phyloP scores from a whole-genome alignment of 2,329 filamentous ascomycete genomes.

The Trichoderma polysporum region DNA sequence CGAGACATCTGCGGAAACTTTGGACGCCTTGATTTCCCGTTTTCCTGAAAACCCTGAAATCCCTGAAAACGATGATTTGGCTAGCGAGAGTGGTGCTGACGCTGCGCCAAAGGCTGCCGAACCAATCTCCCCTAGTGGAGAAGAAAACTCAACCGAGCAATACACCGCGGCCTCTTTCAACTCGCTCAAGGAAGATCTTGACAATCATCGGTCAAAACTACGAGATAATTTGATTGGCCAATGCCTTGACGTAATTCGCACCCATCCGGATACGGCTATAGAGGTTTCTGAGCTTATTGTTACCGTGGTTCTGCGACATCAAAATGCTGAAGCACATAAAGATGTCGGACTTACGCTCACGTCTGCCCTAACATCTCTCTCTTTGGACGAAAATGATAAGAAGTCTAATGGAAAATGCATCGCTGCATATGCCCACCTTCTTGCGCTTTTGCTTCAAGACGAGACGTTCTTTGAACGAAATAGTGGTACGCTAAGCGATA shows the following conservation, averaged over 20 bases:
- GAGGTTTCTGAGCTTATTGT: slow-evolving; percentile 86
- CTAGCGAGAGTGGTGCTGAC: slow-evolving; percentile 27
- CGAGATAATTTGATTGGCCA: slow-evolving; percentile 80
- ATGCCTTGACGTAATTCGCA: slow-evolving; percentile 84
- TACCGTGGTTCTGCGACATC: slow-evolving; percentile 63
- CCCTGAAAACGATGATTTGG: slow-evolving; percentile 26
- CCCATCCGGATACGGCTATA: slow-evolving; percentile 84
- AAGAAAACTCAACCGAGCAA: slow-evolving; percentile 24
- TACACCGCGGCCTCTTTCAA: slow-evolving; percentile 23
- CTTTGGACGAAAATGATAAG: slow-evolving; percentile 59
- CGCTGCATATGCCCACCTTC: slow-evolving; percentile 85
- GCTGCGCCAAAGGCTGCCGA: slow-evolving; percentile 19
- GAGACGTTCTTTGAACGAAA: slow-evolving; percentile 76
- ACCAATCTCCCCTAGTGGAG: slow-evolving; percentile 10
- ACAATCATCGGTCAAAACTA: slow-evolving; percentile 70
- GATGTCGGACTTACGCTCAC: slow-evolving; percentile 82
- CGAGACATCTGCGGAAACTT: slow-evolving; percentile 30
- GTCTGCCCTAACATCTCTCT: slow-evolving; percentile 74
- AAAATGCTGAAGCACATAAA: slow-evolving; percentile 56
- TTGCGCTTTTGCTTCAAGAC: slow-evolving; percentile 85
- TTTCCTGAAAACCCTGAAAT: slow-evolving; percentile 25
- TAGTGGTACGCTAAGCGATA: slow-evolving; percentile 71
- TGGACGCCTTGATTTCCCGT: slow-evolving; percentile 32
- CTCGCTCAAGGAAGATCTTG: slow-evolving; percentile 70
- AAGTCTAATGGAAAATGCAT: slow-evolving; percentile 65